phyloP scores from a whole-genome alignment of 441 rosid genomes.

The Macaranga tanarius region DNA sequence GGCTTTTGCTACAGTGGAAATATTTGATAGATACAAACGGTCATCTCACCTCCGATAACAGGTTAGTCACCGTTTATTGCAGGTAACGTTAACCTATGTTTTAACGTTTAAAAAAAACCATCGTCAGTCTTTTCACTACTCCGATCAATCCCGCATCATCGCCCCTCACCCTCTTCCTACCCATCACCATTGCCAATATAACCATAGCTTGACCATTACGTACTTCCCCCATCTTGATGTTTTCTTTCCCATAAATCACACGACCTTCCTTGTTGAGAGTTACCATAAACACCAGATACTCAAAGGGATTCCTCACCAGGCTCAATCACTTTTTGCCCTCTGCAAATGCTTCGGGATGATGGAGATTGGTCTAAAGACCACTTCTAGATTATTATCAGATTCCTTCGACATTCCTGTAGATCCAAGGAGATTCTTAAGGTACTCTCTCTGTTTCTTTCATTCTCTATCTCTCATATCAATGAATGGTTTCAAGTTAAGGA shows the following conservation, averaged over 20 bases:
- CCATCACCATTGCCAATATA: too few relatives aligned
- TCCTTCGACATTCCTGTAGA: constrained; percentile 50
- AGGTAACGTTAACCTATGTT: too few relatives aligned
- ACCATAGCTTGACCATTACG: too few relatives aligned
- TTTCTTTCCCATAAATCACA: constrained; percentile 36
- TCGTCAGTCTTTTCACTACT: too few relatives aligned
- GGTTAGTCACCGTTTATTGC: too few relatives aligned
- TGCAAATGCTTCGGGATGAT: constrained; percentile 51
- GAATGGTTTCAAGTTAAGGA: not conserved
- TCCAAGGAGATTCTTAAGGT: constrained; percentile 56
- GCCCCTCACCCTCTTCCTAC: too few relatives aligned
- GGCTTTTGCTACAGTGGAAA: too few relatives aligned
- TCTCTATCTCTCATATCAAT: not conserved
- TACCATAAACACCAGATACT: constrained; percentile 41
- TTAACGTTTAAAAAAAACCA: too few relatives aligned
- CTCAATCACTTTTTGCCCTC: constrained; percentile 47
- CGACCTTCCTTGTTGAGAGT: constrained; percentile 46
- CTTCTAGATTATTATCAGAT: constrained; percentile 58
- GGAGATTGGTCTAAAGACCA: constrained; percentile 66
- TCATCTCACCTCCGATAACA: too few relatives aligned
- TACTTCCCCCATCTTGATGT: too few relatives aligned
- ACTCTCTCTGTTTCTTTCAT: not conserved
- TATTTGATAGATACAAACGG: too few relatives aligned
- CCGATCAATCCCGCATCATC: too few relatives aligned
- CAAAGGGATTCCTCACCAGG: constrained; percentile 37